These are phyloP conservation scores for Curvularia eragrostidis DNA, from an alignment of 2,329 filamentous ascomycete genomes.

Conservation along the genomic window DNA sequence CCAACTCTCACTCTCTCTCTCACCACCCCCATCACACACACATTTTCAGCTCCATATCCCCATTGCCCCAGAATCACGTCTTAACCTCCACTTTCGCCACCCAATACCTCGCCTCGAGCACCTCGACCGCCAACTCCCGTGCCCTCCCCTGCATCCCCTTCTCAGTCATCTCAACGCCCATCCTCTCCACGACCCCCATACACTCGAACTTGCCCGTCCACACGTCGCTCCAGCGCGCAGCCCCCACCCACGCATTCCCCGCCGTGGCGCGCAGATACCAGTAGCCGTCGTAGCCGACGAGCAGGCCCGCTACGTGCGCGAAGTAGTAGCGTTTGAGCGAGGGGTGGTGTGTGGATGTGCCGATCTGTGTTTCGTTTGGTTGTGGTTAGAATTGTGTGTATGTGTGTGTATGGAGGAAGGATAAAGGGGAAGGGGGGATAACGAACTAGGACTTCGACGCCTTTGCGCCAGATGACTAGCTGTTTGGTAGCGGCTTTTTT, in stretches of 20 bases:
- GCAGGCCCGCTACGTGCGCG: constrained; percentile 24
- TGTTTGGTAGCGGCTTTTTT: constrained; percentile 18
- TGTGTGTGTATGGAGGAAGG: background rate
- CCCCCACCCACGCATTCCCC: constrained; percentile 18
- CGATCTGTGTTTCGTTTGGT: constrained; percentile 10
- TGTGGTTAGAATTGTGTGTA: no score
- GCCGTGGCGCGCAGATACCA: constrained; percentile 25
- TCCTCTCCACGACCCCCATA: constrained; percentile 19
- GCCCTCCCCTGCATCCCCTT: constrained; percentile 16
- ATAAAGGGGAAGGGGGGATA: no score
- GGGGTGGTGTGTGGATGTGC: constrained; percentile 21
- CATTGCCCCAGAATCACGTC: background rate
- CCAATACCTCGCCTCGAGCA: constrained; percentile 22
- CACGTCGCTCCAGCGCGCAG: constrained; percentile 23
- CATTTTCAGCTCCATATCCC: no score
- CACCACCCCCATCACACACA: no score
- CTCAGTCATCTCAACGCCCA: constrained; percentile 21
- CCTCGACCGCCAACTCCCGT: constrained; percentile 3
- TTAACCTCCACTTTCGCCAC: constrained; percentile 10
- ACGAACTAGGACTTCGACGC: constrained; percentile 27
- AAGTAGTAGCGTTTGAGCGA: constrained; percentile 21
- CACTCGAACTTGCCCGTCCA: constrained; percentile 28
- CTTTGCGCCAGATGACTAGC: constrained; percentile 31
- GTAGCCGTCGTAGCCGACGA: constrained; percentile 28
- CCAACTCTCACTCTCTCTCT: no score